Base-by-base conservation (phyloP, 768 basidiomycete genomes). In the Leccinum ochraceum region DNA sequence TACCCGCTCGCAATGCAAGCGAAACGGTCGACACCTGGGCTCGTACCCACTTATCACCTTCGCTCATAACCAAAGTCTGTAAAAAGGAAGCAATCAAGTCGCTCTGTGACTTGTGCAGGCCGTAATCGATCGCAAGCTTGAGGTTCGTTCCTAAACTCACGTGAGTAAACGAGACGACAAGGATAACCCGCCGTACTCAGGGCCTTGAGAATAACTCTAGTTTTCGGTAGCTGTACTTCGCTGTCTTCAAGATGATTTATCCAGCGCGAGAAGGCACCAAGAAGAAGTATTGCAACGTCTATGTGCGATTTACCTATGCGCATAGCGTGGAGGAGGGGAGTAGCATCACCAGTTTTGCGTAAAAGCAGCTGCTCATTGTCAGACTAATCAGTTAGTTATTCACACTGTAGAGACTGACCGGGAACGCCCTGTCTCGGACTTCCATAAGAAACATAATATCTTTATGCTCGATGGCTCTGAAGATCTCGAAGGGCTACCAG, bases 51-150 rank as follows among this genome's bases (percentile, higher is more conserved):
- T 85, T 83, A 66, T 95, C 92, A 16, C 95, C 95, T 79, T 97
- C 95, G 58, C 91, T 94, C 95, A 98, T 98, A 66, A 98, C 86
- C 37, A 98, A 78, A 16, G 94, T 94, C 76, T 98, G 95, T 67
- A 98, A 78, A 75, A 95, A 98, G 1, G 92, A 94, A 4, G 95
- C 91, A 54, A 92, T 90, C 50, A 98, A 81, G 68, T 92, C 88
- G 62, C 85, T 89, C 71, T 93, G 89, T 0, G 87, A 86, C 67
- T 85, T 87, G 63, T 89, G 83, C 46, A 96, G 80, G 20, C 93
- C 93, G 66, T 88, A 88, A 69, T 95, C 92, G 55, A 98, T 97
- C 2, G 94, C 95, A 50, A 94, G 82, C 72, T 96, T 95, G 57
- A 98, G 83, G 71, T 95, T 94, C 17, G 85, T 82, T 48, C 90